Conservation (phyloP, 164 flowering plant species). For the Kalanchoe fedtschenkoi region DNA sequence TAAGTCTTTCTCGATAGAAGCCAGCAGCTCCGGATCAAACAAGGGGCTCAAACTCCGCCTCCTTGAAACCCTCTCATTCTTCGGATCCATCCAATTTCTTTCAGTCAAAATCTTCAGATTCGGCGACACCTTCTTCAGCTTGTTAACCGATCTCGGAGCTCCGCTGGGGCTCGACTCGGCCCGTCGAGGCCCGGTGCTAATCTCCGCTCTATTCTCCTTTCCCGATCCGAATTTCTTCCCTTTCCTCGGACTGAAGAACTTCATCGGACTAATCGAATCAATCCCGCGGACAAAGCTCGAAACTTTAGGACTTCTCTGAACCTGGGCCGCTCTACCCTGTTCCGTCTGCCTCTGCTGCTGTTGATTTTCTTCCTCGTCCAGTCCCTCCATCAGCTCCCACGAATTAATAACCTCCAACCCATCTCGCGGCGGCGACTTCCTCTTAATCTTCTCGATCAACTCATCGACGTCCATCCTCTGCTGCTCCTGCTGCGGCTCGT, state of each 20-base stretch:
- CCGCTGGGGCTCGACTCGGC: slow-evolving; percentile 34
- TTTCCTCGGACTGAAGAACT: slow-evolving; percentile 40
- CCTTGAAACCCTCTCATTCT: slow-evolving; percentile 23
- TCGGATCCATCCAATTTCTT: slow-evolving; percentile 19
- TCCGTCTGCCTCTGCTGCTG: no score
- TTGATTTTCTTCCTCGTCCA: slow-evolving; percentile 45
- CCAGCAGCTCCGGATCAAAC: slow-evolving; percentile 74
- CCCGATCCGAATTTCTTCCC: slow-evolving; percentile 35
- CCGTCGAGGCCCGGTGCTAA: slow-evolving; percentile 2
- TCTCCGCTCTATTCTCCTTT: slow-evolving; percentile 51
- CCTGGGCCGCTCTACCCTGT: slow-evolving; percentile 19
- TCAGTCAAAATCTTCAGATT: slow-evolving; percentile 23
- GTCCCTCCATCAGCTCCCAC: slow-evolving; percentile 82
- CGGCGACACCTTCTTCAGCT: slow-evolving; percentile 21
- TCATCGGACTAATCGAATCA: slow-evolving; percentile 39
- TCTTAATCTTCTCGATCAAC: slow-evolving; percentile 11
- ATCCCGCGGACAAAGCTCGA: slow-evolving; percentile 20
- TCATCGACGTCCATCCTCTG: slow-evolving; percentile 13
- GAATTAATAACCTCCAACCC: slow-evolving; percentile 73
- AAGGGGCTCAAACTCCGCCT: slow-evolving; percentile 47
- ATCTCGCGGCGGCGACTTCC: slow-evolving; percentile 30
- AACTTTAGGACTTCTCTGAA: slow-evolving; percentile 43
- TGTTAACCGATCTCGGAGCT: slow-evolving; percentile 27
- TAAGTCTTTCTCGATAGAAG: slow-evolving; percentile 43
- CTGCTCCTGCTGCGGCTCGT: slow-evolving; percentile 8